A percentile compares a stretch with the other conserved stretches of the same genome.
Evolutionary conservation across 192 early-diverging fungal species (phyloP).

Genomic region (Podochytrium sp.): DNA sequence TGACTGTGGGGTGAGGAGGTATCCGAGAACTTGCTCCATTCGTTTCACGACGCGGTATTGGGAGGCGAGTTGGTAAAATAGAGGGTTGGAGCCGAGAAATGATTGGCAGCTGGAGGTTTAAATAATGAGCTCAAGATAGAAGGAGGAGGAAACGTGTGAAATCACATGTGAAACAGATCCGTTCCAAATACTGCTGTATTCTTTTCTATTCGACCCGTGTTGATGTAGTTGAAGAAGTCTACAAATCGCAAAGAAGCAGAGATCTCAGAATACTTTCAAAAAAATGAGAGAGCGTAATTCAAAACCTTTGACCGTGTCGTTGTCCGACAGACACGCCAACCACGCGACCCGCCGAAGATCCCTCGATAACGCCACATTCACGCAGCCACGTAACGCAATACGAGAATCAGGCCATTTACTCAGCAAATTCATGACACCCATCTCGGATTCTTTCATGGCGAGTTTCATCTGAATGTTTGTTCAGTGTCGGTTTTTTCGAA

Average conservation of each 20-base stretch:
- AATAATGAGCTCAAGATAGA: neutral
- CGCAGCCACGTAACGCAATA: slow-evolving; percentile 19
- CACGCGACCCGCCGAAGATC: slow-evolving; percentile 20
- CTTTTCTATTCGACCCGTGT: slow-evolving; percentile 13
- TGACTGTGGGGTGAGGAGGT: neutral
- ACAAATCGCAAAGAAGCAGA: neutral
- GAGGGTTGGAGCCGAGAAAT: slow-evolving; percentile 3
- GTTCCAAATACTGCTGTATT: slow-evolving; percentile 10
- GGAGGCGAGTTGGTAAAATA: neutral
- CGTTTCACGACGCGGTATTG: slow-evolving; percentile 26
- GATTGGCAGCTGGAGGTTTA: slow-evolving; percentile 18
- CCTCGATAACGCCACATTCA: slow-evolving; percentile 23
- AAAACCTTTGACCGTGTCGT: slow-evolving; percentile 30
- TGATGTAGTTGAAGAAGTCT: slow-evolving; percentile 27
- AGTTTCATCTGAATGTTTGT: slow-evolving; percentile 18
- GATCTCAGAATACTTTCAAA: neutral
- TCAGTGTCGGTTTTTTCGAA: neutral
- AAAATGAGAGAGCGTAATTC: neutral
- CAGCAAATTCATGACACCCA: slow-evolving; percentile 14
- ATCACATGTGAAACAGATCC: slow-evolving; percentile 17
- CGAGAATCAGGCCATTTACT: slow-evolving; percentile 17
- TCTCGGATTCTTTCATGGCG: slow-evolving; percentile 23
- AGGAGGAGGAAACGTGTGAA: neutral
- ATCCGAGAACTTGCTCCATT: slow-evolving; percentile 25
- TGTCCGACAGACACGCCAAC: slow-evolving; percentile 23